Evolutionary conservation across 306 rosid genomes (phyloP), one percentile per base, ranked within the genome.

Genomic region (Amphicarpaea edgeworthii): DNA sequence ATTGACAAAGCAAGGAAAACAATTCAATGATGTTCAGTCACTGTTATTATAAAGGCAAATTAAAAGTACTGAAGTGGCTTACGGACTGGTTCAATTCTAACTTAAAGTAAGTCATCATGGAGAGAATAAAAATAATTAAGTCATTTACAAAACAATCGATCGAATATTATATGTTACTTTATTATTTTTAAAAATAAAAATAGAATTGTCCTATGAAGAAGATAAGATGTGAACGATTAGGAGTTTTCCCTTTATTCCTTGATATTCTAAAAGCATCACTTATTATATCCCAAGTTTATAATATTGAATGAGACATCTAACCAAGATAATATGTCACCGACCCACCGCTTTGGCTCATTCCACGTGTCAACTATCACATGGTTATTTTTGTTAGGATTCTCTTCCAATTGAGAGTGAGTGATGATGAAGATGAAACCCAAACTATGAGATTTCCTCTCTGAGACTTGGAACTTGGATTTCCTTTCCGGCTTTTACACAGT

Each of bases 291-390:
- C 21, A 34, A 28, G 16, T 12, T 46, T 20, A 41, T 30, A 46
- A 41, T 23, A 37, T n/a, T 15, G 40, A 34, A 34, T 34, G 47
- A 26, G 34, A 66, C 61, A 73, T 57, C 61, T 16, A 10, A 8
- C 24, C 11, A 42, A 32, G 59, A 46, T 17, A 45, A 46, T 17
- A 45, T 51, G 6, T 14, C 68, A 72, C 73, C 68, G 51, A 75
- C 73, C 54, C 14, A 64, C 42, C 15, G 21, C 30, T 32, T 24
- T 70, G 21, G 23, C 26, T 26, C 26, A n/a, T 34, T 17, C 79
- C 82, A 82, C 82, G 76, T 77, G 85, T 77, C 68, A 8, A 3
- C 59, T 55, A 77, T 14, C 69, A 42, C 38, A 21, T 42, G 69
- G 38, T 12, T 54, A 41, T 42, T 47, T 28, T 41, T 46, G 67